Conservation (phyloP, 2,329 filamentous ascomycete species). For the Arthrocladium fulminans region DNA sequence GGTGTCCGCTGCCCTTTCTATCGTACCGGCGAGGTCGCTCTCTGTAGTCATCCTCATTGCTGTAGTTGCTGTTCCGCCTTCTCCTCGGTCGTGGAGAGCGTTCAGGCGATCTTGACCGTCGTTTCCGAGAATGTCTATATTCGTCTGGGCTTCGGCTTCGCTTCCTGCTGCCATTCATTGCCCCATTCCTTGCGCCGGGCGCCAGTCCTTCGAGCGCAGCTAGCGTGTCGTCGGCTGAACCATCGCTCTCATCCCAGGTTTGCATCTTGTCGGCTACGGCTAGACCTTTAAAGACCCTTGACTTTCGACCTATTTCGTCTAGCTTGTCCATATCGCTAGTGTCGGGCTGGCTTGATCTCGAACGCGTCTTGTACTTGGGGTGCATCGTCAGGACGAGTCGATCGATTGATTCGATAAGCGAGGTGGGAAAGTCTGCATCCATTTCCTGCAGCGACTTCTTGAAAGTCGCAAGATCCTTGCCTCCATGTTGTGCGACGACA, state of each 20-base stretch:
- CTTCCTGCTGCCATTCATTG: conserved; percentile 38
- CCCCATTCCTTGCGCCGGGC: conserved; percentile 45
- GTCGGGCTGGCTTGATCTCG: conserved; percentile 31
- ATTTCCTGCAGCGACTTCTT: conserved; percentile 64
- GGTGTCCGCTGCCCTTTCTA: conserved; percentile 23
- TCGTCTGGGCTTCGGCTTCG: conserved; percentile 47
- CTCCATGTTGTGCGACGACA: conserved; percentile 77
- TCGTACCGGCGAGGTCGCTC: conserved; percentile 12
- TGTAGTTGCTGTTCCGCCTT: conserved; percentile 41
- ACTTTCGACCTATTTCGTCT: conserved; percentile 57
- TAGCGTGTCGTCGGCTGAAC: conserved; percentile 78
- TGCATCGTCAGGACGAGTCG: conserved; percentile 83
- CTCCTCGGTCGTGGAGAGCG: conserved; percentile 27
- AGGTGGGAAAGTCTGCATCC: conserved; percentile 74
- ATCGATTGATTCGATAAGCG: conserved; percentile 83
- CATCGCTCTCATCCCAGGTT: conserved; percentile 39
- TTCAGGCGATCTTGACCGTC: conserved; percentile 45
- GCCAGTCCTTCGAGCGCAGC: conserved; percentile 82
- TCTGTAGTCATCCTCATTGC: conserved; percentile 28
- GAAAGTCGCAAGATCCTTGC: conserved; percentile 58
- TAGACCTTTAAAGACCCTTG: conserved; percentile 81
- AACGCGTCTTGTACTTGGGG: conserved; percentile 67
- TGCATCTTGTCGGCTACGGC: conserved; percentile 70
- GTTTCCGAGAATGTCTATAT: conserved; percentile 38
- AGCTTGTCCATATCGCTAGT: conserved; percentile 32